Percentiles rank a stretch among this genome's conserved stretches.
Conservation (phyloP, 2,329 filamentous ascomycete species). For the Tympanopsis confertula region DNA sequence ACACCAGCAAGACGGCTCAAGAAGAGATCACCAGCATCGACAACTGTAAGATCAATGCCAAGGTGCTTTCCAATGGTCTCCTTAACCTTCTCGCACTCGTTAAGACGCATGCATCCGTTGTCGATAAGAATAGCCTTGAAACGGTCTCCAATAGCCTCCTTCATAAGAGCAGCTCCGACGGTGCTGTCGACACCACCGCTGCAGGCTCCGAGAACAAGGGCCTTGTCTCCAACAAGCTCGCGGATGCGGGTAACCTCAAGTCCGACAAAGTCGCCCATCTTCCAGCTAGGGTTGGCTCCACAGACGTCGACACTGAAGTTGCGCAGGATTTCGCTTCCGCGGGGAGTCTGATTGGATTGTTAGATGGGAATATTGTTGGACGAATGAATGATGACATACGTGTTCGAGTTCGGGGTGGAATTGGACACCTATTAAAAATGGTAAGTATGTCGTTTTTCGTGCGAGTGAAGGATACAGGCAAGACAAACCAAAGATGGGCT, state of each 20-base stretch:
- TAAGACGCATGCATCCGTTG: slow-evolving; percentile 72
- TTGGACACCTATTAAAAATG: slow-evolving; percentile 45
- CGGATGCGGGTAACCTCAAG: slow-evolving; percentile 74
- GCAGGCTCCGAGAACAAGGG: slow-evolving; percentile 58
- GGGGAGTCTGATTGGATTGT: slow-evolving; percentile 45
- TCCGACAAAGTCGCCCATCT: slow-evolving; percentile 72
- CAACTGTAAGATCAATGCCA: slow-evolving; percentile 80
- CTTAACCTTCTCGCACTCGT: slow-evolving; percentile 76
- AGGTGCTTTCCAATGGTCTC: slow-evolving; percentile 67
- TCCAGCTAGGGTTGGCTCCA: slow-evolving; percentile 66
- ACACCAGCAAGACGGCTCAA: slow-evolving; percentile 66
- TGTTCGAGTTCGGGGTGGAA: slow-evolving; percentile 71
- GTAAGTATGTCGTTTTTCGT: slow-evolving; percentile 3
- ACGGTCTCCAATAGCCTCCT: slow-evolving; percentile 72
- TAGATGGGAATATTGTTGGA: slow-evolving; percentile 2
- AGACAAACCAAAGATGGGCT: slow-evolving; percentile 53
- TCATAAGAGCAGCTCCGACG: slow-evolving; percentile 76
- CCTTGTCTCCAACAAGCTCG: slow-evolving; percentile 67
- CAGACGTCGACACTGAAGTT: slow-evolving; percentile 86
- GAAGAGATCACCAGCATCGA: slow-evolving; percentile 70
- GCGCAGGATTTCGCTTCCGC: slow-evolving; percentile 57
- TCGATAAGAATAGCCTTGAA: slow-evolving; percentile 80
- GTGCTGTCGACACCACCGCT: slow-evolving; percentile 83
- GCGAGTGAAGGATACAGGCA: background rate
- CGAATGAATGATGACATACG: slow-evolving; percentile 3